Evolutionary conservation across 768 basidiomycete species (phyloP).

Genomic region (Leccinum sublutescens): DNA sequence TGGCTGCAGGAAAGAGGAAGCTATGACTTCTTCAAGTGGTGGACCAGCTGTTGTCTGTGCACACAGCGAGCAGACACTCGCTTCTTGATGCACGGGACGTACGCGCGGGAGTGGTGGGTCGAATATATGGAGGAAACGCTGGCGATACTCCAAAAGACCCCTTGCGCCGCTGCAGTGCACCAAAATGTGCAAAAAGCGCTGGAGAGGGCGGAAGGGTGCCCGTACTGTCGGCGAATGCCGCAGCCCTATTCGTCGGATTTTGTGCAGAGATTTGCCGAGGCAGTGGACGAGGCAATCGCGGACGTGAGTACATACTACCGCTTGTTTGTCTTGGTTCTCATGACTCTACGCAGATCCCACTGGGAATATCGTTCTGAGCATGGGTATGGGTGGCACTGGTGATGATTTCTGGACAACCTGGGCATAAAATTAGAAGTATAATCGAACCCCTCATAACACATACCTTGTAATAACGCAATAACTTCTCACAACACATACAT

Average conservation of each 20-base stretch:
- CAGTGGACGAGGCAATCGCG: slow-evolving; percentile 20
- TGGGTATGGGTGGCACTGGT: neutral
- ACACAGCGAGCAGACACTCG: slow-evolving; percentile 20
- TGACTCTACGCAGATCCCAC: slow-evolving; percentile 17
- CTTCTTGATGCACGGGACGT: slow-evolving; percentile 25
- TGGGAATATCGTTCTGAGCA: slow-evolving; percentile 16
- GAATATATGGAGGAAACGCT: slow-evolving; percentile 31
- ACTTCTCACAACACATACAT: neutral
- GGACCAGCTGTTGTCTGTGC: slow-evolving; percentile 29
- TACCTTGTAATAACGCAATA: neutral
- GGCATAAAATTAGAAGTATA: neutral
- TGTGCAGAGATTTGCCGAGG: slow-evolving; percentile 20
- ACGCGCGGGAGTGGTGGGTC: slow-evolving; percentile 33
- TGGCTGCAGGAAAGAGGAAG: slow-evolving; percentile 26
- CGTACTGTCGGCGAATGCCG: slow-evolving; percentile 21
- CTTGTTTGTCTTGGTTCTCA: neutral
- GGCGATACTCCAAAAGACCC: slow-evolving; percentile 20
- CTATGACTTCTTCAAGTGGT: slow-evolving; percentile 28
- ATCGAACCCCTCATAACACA: neutral
- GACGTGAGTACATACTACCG: slow-evolving; percentile 14
- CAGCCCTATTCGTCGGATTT: slow-evolving; percentile 23
- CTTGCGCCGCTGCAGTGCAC: slow-evolving; percentile 21
- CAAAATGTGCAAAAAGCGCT: slow-evolving; percentile 19
- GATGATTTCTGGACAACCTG: neutral
- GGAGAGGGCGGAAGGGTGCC: slow-evolving; percentile 15